Conservation (phyloP, 306 rosid genomes). For the Glycine tomentella region DNA sequence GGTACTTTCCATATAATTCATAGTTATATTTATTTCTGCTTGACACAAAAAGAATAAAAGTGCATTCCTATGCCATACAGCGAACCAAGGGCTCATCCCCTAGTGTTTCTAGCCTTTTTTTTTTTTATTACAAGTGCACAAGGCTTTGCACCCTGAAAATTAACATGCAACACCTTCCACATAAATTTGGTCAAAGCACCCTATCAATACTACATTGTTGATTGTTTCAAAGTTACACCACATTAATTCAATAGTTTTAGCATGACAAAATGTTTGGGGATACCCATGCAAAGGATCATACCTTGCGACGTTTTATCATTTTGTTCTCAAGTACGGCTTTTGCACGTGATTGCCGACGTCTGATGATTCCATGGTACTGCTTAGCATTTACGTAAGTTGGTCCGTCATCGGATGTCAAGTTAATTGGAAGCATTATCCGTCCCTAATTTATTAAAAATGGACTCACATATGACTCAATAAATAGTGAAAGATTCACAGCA, state of each 20-base stretch:
- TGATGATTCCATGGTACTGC: constrained; percentile 83
- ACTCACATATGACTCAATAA: constrained; percentile 43
- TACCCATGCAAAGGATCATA: constrained; percentile 36
- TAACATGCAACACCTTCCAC: constrained; percentile 13
- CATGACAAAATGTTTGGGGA: neutral
- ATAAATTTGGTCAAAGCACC: neutral
- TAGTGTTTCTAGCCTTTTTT: neutral
- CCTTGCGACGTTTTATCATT: constrained; percentile 63
- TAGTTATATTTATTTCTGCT: neutral
- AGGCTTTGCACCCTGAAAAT: constrained; percentile 16
- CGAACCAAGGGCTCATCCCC: neutral
- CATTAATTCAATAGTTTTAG: neutral
- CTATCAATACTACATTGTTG: constrained; percentile 3
- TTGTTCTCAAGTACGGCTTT: constrained; percentile 66
- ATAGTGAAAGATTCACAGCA: neutral
- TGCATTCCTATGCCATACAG: neutral
- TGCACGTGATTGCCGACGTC: constrained; percentile 83
- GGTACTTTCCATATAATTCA: neutral
- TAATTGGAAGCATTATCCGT: constrained; percentile 78
- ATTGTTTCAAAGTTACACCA: neutral
- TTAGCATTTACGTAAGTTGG: constrained; percentile 87
- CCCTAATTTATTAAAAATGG: constrained; percentile 58
- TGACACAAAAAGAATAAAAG: neutral
- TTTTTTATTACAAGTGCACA: neutral
- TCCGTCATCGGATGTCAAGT: constrained; percentile 69